These are phyloP conservation scores for Jatropha podagrica DNA, from an alignment of 441 rosid species.

Conservation along the genomic window DNA sequence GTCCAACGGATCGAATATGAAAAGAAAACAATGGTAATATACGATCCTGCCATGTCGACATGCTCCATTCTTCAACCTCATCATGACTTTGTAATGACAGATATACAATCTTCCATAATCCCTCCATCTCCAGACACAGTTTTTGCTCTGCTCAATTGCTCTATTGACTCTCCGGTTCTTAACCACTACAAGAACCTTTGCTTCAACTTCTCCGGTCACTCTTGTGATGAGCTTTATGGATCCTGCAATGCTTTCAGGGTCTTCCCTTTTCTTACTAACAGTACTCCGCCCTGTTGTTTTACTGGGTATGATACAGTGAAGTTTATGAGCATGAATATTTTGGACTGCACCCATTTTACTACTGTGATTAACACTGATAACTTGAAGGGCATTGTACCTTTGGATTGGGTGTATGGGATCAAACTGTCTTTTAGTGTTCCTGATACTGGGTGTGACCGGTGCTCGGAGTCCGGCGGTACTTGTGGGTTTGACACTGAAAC, in stretches of 20 bases:
- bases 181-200: conserved; percentile 83
- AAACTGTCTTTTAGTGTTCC: conserved; percentile 62
- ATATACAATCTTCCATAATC: conserved; percentile 57
- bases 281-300: conserved; percentile 78
- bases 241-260: conserved; percentile 66
- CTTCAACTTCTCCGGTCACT: conserved; percentile 65
- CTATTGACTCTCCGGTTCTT: conserved; percentile 74
- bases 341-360: conserved; percentile 84
- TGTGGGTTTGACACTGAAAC: conserved; percentile 86
- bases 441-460: conserved; percentile 67
- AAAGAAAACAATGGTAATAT: conserved; percentile 50
- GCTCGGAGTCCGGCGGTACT: conserved; percentile 66
- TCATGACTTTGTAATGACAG: conserved; percentile 72
- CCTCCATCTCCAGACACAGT: conserved; percentile 83
- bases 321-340: conserved; percentile 76
- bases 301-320: conserved; percentile 76
- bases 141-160: conserved; percentile 82
- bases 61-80: conserved; percentile 91
- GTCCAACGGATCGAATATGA: conserved; percentile 75
- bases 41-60: conserved; percentile 91
- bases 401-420: conserved; percentile 85
- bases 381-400: conserved; percentile 55
- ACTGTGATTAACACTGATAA: conserved; percentile 50
- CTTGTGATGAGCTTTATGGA: conserved; percentile 81
- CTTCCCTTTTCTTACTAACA: conserved; percentile 46